phyloP scores from a whole-genome alignment of 257 asterid species.

The Schizonepeta tenuifolia region DNA sequence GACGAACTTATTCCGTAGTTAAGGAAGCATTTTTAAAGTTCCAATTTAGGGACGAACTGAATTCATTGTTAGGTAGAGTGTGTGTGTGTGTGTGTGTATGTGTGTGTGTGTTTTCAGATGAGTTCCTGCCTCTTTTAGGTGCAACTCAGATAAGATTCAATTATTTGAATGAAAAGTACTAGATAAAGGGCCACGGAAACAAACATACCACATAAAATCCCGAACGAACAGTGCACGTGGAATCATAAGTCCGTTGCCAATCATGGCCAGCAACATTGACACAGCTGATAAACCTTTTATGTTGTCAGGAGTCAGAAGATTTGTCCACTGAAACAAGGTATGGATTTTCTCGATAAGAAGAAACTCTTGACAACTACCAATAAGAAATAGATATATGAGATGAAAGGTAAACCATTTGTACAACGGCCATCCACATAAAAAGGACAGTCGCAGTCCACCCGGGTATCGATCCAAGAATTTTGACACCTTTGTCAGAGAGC shows the following conservation, averaged over 20 bases:
- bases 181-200: slow-evolving; percentile 13
- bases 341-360: slow-evolving; percentile 27
- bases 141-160: not conserved
- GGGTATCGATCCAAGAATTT: slow-evolving; percentile 70
- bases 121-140: not conserved
- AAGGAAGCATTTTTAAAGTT: no score
- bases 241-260: slow-evolving; percentile 93
- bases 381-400: slow-evolving; percentile 19
- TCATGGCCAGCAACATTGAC: slow-evolving; percentile 93
- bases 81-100: no score
- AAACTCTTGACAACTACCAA: slow-evolving; percentile 26
- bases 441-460: slow-evolving; percentile 99
- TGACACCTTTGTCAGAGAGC: slow-evolving; percentile 70
- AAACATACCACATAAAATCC: slow-evolving; percentile 89
- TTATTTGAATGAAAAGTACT: slow-evolving; percentile 13
- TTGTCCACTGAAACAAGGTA: slow-evolving; percentile 71
- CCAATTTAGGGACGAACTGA: no score
- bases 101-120: not conserved
- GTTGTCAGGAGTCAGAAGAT: slow-evolving; percentile 83
- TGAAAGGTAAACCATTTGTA: slow-evolving; percentile 67
- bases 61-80: no score
- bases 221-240: slow-evolving; percentile 90
- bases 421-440: slow-evolving; percentile 99
- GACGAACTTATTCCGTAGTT: no score
- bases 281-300: slow-evolving; percentile 85